Conservation (phyloP, 805 yeast genomes). For the Clavispora asparagi region DNA sequence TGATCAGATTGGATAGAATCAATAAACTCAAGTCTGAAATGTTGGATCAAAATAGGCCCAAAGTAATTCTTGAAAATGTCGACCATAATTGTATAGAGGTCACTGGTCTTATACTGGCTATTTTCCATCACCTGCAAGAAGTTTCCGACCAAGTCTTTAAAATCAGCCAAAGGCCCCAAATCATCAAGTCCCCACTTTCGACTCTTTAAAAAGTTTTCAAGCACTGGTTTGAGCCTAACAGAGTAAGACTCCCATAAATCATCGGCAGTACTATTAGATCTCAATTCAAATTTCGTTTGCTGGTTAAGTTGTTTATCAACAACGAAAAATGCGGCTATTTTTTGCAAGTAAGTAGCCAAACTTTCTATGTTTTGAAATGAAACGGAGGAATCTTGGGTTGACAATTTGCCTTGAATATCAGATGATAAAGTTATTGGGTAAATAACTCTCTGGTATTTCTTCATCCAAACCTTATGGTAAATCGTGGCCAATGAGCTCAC, state of each 20-base stretch:
- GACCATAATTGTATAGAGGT: slow-evolving; percentile 59
- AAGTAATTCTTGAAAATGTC: slow-evolving; percentile 52
- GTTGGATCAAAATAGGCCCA: slow-evolving; percentile 48
- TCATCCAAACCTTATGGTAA: slow-evolving; percentile 65
- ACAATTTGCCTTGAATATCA: slow-evolving; percentile 20
- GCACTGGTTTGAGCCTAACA: slow-evolving; percentile 54
- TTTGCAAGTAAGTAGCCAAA: slow-evolving; percentile 52
- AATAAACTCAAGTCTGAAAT: slow-evolving; percentile 58
- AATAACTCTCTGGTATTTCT: slow-evolving; percentile 65
- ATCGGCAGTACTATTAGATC: slow-evolving; percentile 55
- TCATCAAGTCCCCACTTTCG: slow-evolving; percentile 26
- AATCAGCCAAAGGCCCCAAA: slow-evolving; percentile 43
- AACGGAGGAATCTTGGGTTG: slow-evolving; percentile 24
- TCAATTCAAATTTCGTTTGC: slow-evolving; percentile 58
- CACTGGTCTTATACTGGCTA: slow-evolving; percentile 53
- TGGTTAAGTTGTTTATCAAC: slow-evolving; percentile 65
- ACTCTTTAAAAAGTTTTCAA: slow-evolving; percentile 43
- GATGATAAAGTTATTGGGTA: slow-evolving; percentile 50
- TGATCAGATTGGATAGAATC: slow-evolving; percentile 70
- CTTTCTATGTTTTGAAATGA: slow-evolving; percentile 26
- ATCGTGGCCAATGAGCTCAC: slow-evolving; percentile 54
- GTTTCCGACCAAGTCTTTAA: slow-evolving; percentile 62
- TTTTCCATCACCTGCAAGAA: slow-evolving; percentile 75
- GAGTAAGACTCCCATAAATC: slow-evolving; percentile 74
- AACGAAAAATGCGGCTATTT: slow-evolving; percentile 70